Evolutionary conservation across 2,329 filamentous ascomycete species (phyloP), one percentile per base, ranked within the genome.

Genomic region (Alternaria burnsii): DNA sequence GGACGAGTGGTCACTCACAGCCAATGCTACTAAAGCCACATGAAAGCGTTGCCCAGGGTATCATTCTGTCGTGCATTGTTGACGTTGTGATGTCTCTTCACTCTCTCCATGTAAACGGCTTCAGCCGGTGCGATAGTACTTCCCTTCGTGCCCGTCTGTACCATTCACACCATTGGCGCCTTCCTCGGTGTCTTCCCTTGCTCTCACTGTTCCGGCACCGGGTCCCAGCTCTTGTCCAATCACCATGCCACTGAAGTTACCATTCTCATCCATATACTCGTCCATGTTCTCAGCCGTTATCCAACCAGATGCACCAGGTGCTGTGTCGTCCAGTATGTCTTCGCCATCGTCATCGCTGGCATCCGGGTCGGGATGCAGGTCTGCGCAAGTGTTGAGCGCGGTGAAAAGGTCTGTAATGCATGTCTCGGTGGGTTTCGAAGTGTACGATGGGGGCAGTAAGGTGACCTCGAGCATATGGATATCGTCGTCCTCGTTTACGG

Each of bases 201-300:
- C 34, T 56, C 76, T 69, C 24, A 80, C 76, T 1, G 72, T 78
- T 3, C 78, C 78, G 3, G 78, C 78, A 20, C 77, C 78, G 32
- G 75, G 75, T 20, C 77, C 78, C 34, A 80, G 52, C 38, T 70
- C 69, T 32, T 65, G 68, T 1, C 71, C 71, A 52, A 72, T 58
- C 3, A 75, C 67, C 51, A 64, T 67, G 2, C 75, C 77, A 34
- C 66, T 70, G 26, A 80, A 79, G 46, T 79, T 79, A 1, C 78
- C 78, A 32, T 79, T 68, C 47, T 76, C 78, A 58, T 80, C 77
- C 46, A 77, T 51, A 73, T 88, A 97, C 68, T 97, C 87, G 65
- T 90, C 84, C 76, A 97, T 89, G 71, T 97, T 98, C 58, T 97
- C 94, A 9, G 92, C 91, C 16, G 94, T 98, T 73, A 98, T 93